Conservation (phyloP, 75 land plant species). For the Picea glauca region DNA sequence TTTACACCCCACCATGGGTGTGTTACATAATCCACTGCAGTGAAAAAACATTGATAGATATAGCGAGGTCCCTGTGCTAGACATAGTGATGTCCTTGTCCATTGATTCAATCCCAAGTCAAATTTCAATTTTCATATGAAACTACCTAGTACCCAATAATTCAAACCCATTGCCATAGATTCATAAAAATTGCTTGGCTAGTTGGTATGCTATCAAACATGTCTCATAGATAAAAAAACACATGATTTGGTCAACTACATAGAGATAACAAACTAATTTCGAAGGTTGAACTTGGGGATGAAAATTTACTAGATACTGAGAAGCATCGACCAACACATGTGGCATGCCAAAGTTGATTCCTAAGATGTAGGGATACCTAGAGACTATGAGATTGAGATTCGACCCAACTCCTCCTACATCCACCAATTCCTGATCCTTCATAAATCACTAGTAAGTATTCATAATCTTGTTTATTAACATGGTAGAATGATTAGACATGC, state of each 20-base stretch:
- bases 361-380: slow-evolving; percentile 25
- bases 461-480: slow-evolving; percentile 13
- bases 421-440: slow-evolving; percentile 2
- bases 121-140: too few species aligned
- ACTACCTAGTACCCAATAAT: too few species aligned
- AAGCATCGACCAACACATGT: slow-evolving; percentile 30
- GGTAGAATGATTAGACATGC: slow-evolving; percentile 13
- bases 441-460: slow-evolving; percentile 4
- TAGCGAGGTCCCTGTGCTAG: too few species aligned
- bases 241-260: too few species aligned
- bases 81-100: too few species aligned
- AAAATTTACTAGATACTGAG: slow-evolving; percentile 6
- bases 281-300: too few species aligned
- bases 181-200: slow-evolving; percentile 39
- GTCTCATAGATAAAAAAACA: slow-evolving; percentile 30
- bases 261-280: too few species aligned
- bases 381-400: slow-evolving; percentile 21
- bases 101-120: neutral
- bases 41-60: neutral
- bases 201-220: slow-evolving; percentile 33
- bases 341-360: slow-evolving; percentile 49
- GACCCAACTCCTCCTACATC: slow-evolving; percentile 47
- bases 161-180: slow-evolving; percentile 11
- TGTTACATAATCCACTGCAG: slow-evolving; percentile 45
- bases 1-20: too few species aligned